Evolutionary conservation across 768 basidiomycete species (phyloP).

Genomic region (Rhizopogon salebrosus): DNA sequence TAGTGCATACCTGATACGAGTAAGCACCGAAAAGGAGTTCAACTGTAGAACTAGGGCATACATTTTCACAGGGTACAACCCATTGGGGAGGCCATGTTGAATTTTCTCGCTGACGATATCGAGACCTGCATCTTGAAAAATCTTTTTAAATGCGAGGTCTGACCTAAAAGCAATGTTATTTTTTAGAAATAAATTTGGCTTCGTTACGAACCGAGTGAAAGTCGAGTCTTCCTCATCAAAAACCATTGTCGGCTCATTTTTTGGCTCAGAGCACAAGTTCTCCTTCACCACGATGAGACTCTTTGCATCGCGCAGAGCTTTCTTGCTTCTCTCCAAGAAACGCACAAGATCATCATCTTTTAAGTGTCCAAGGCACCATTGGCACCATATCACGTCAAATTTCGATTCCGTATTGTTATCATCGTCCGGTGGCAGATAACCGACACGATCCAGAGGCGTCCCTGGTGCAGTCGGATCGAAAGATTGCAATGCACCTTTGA

Average conservation of each 20-base stretch:
- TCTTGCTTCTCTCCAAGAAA: constrained; percentile 64
- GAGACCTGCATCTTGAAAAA: constrained; percentile 74
- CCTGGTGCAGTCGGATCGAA: constrained; percentile 63
- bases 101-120: constrained; percentile 65
- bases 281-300: constrained; percentile 89
- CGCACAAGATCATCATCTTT: constrained; percentile 67
- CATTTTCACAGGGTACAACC: constrained; percentile 85
- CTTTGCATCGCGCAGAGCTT: constrained; percentile 41
- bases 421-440: constrained; percentile 46
- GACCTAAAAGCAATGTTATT: constrained; percentile 48
- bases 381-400: constrained; percentile 94
- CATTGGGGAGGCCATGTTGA: constrained; percentile 80
- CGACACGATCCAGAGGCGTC: constrained; percentile 57
- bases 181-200: background rate
- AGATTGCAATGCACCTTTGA: constrained; percentile 74
- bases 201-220: constrained; percentile 65
- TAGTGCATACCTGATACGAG: constrained; percentile 19
- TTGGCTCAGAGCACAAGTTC: constrained; percentile 66
- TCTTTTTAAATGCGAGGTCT: constrained; percentile 71
- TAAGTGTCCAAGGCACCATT: constrained; percentile 94
- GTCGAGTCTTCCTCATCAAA: constrained; percentile 90
- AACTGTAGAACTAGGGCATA: constrained; percentile 29
- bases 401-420: constrained; percentile 49
- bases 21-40: constrained; percentile 2
- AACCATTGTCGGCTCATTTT: constrained; percentile 45